Percentiles rank a stretch among this genome's conserved stretches.
phyloP scores from a whole-genome alignment of 2,329 filamentous ascomycete species.

The Aureobasidium musti region DNA sequence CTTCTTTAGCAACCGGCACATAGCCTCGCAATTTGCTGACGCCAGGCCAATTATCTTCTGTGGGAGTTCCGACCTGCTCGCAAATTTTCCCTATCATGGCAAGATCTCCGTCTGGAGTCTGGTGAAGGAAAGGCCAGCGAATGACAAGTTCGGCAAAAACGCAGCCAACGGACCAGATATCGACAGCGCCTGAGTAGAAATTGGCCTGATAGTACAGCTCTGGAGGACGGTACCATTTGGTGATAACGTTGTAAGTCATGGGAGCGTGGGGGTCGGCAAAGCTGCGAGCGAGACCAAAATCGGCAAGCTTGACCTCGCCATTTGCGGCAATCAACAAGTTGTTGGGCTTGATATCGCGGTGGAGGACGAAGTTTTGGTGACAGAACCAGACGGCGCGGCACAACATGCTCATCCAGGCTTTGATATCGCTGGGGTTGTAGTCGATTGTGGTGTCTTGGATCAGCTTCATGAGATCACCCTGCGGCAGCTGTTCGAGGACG shows the following conservation, averaged over 20 bases:
- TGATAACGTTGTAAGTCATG: slow-evolving; percentile 96
- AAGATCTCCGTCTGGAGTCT: slow-evolving; percentile 76
- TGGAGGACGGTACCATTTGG: slow-evolving; percentile 92
- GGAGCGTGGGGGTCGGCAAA: slow-evolving; percentile 81
- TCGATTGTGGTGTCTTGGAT: slow-evolving; percentile 80
- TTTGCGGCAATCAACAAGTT: slow-evolving; percentile 93
- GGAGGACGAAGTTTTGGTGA: slow-evolving; percentile 89
- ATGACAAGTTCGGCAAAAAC: slow-evolving; percentile 91
- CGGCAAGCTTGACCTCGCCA: slow-evolving; percentile 90
- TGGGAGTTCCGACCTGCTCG: slow-evolving; percentile 83
- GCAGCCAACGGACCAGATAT: slow-evolving; percentile 90
- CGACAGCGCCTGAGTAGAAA: slow-evolving; percentile 87
- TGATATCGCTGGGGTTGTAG: slow-evolving; percentile 88
- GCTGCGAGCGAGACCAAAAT: slow-evolving; percentile 90
- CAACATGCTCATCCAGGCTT: slow-evolving; percentile 99
- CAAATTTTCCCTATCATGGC: slow-evolving; percentile 84
- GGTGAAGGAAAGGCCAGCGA: slow-evolving; percentile 71
- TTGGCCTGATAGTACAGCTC: slow-evolving; percentile 89
- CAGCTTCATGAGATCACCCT: slow-evolving; percentile 93
- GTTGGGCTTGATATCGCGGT: slow-evolving; percentile 99
- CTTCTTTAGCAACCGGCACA: slow-evolving; percentile 64
- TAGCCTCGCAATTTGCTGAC: slow-evolving; percentile 80
- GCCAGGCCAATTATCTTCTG: slow-evolving; percentile 93
- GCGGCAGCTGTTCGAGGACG: slow-evolving; percentile 88
- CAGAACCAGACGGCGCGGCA: slow-evolving; percentile 91